These are phyloP conservation scores for Pisolithus marmoratus DNA, from an alignment of 768 basidiomycete genomes.

Conservation along the genomic window DNA sequence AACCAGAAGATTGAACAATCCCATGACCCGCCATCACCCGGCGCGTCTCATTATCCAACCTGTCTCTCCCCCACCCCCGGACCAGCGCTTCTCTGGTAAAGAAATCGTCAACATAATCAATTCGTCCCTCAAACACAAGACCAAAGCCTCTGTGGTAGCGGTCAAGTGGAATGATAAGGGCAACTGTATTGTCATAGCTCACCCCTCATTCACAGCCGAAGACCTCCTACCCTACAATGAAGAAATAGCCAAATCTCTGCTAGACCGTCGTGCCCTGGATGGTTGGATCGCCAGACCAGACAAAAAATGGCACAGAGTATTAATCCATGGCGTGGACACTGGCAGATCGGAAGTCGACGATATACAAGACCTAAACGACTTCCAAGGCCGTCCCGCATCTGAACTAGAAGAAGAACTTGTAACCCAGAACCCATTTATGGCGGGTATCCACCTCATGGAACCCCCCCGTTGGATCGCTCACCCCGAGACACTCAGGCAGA, in stretches of 20 bases:
- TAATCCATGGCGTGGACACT: not conserved
- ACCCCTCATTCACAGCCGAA: not conserved
- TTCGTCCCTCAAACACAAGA: not conserved
- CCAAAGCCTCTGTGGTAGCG: not conserved
- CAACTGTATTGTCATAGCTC: not conserved
- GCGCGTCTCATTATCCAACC: not conserved
- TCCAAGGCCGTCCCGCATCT: not conserved
- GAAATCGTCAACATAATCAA: not conserved
- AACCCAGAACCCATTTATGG: not conserved
- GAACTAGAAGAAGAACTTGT: not conserved
- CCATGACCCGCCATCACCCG: not conserved
- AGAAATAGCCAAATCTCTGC: no score
- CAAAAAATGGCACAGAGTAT: not conserved
- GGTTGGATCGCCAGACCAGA: not conserved
- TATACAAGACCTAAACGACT: not conserved
- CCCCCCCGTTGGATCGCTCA: not conserved
- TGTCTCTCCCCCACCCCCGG: not conserved
- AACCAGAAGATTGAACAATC: not conserved
- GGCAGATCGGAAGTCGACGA: not conserved
- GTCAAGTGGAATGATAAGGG: not conserved
- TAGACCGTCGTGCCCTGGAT: no score
- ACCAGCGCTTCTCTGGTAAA: not conserved
- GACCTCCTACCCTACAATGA: not conserved
- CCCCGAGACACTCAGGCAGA: not conserved
- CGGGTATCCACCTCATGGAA: not conserved